Conservation (phyloP, 768 basidiomycete genomes). For the Glaciozyma antarctica region DNA sequence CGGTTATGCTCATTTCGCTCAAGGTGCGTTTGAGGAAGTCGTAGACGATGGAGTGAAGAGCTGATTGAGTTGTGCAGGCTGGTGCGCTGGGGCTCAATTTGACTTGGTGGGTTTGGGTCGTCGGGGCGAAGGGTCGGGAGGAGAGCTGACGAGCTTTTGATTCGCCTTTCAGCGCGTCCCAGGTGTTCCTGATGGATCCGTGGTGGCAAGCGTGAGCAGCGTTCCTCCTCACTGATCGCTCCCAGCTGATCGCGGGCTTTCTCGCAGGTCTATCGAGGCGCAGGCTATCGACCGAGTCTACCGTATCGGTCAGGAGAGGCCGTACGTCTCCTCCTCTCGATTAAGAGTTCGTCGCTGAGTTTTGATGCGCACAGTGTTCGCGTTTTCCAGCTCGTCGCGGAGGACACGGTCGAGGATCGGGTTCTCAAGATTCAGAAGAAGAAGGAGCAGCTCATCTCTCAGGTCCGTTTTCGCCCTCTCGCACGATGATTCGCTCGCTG, state of each 20-base stretch:
- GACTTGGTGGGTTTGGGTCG: slow-evolving; percentile 7
- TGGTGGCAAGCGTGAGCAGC: slow-evolving; percentile 32
- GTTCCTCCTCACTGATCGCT: background rate
- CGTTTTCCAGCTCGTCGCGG: slow-evolving; percentile 33
- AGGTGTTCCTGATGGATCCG: slow-evolving; percentile 35
- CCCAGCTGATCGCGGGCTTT: background rate
- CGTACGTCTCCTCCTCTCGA: slow-evolving; percentile 5
- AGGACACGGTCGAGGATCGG: slow-evolving; percentile 33
- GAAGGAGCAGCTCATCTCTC: slow-evolving; percentile 32
- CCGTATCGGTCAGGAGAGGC: slow-evolving; percentile 33
- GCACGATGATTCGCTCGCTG: background rate
- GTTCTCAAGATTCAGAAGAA: slow-evolving; percentile 33
- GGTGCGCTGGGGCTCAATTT: slow-evolving; percentile 35
- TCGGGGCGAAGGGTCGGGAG: no score
- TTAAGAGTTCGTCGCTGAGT: background rate
- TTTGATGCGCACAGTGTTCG: background rate
- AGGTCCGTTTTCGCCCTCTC: slow-evolving; percentile 19
- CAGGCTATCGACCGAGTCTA: slow-evolving; percentile 36
- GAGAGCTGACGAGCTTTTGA: no score
- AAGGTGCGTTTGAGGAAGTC: slow-evolving; percentile 9
- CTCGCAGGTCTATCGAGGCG: slow-evolving; percentile 24
- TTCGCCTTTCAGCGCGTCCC: slow-evolving; percentile 8
- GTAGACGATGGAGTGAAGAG: no score
- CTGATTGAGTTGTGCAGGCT: background rate
- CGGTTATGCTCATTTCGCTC: slow-evolving; percentile 34